Conservation (phyloP, 805 yeast species). For the Brettanomyces nanus region DNA sequence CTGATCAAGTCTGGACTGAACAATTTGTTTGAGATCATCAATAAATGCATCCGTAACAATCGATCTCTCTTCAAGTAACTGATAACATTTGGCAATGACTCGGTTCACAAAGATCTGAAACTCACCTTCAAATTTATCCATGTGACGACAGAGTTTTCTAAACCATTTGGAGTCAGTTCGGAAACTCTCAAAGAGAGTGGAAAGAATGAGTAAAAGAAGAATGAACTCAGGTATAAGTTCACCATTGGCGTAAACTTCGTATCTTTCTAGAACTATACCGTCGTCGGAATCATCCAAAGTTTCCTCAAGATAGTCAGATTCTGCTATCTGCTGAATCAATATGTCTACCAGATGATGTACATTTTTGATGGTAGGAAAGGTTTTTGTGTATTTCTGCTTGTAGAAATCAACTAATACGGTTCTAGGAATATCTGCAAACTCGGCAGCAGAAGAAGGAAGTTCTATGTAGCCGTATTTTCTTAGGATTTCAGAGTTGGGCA, state of each 20-base stretch:
- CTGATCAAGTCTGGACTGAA: slow-evolving; percentile 30
- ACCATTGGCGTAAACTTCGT: slow-evolving; percentile 52
- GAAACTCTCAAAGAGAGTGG: slow-evolving; percentile 28
- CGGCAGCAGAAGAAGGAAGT: slow-evolving; percentile 56
- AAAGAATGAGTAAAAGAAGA: slow-evolving; percentile 44
- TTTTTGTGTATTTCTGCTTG: slow-evolving; percentile 15
- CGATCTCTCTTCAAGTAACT: slow-evolving; percentile 43
- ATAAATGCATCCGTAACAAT: slow-evolving; percentile 31
- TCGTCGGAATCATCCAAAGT: slow-evolving; percentile 23
- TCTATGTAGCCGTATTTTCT: slow-evolving; percentile 92
- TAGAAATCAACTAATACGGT: slow-evolving; percentile 32
- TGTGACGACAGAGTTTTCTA: slow-evolving; percentile 18
- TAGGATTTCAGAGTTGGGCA: slow-evolving; percentile 83
- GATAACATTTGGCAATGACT: slow-evolving; percentile 51
- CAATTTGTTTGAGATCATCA: slow-evolving; percentile 25
- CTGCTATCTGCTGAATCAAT: slow-evolving; percentile 29
- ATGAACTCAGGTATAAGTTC: slow-evolving; percentile 54
- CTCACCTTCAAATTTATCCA: slow-evolving; percentile 17
- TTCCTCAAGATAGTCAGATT: slow-evolving; percentile 26
- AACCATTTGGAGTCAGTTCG: slow-evolving; percentile 25
- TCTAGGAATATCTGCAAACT: slow-evolving; percentile 70
- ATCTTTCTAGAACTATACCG: slow-evolving; percentile 43
- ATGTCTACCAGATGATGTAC: slow-evolving; percentile 23
- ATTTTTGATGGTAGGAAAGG: slow-evolving; percentile 14
- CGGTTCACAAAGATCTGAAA: slow-evolving; percentile 35